A percentile compares a stretch with the other conserved stretches of the same genome.
These are phyloP conservation scores for Salix viminalis DNA, from an alignment of 345 rosid genomes.

Conservation along the genomic window DNA sequence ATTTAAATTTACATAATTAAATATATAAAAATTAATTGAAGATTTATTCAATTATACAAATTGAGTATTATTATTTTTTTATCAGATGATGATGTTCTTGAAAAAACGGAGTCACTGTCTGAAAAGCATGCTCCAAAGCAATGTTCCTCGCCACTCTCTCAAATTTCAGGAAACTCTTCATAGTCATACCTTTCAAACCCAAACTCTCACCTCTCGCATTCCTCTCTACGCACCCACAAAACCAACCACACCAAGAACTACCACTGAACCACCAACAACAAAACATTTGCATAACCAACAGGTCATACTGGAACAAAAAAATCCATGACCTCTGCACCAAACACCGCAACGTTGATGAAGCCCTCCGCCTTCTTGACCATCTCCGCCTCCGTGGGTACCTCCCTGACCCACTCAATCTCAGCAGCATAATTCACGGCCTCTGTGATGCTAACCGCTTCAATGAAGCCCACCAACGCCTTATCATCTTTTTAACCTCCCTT, in stretches of 20 bases:
- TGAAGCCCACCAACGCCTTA: conserved; percentile 61
- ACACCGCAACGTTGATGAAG: conserved; percentile 41
- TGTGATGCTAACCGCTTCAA: conserved; percentile 50
- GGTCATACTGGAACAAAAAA: conserved; percentile 49
- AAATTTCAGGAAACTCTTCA: neutral
- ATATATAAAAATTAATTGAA: too few species aligned
- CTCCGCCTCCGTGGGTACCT: conserved; percentile 51
- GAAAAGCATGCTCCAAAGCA: neutral
- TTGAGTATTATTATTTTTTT: too few species aligned
- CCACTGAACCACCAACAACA: neutral
- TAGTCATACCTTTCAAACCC: neutral
- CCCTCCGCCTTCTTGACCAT: conserved; percentile 42
- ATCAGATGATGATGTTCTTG: too few species aligned
- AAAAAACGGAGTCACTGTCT: neutral
- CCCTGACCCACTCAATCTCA: conserved; percentile 56
- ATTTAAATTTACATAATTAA: too few species aligned
- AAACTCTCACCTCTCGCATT: neutral
- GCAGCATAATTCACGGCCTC: conserved; percentile 69
- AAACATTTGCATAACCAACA: conserved; percentile 31
- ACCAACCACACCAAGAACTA: neutral
- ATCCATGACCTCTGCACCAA: conserved; percentile 53
- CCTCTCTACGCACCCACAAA: neutral
- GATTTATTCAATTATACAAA: too few species aligned
- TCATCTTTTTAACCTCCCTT: conserved; percentile 39
- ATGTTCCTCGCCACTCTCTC: neutral